phyloP scores from a whole-genome alignment of 164 flowering plant genomes.

The Malania oleifera region DNA sequence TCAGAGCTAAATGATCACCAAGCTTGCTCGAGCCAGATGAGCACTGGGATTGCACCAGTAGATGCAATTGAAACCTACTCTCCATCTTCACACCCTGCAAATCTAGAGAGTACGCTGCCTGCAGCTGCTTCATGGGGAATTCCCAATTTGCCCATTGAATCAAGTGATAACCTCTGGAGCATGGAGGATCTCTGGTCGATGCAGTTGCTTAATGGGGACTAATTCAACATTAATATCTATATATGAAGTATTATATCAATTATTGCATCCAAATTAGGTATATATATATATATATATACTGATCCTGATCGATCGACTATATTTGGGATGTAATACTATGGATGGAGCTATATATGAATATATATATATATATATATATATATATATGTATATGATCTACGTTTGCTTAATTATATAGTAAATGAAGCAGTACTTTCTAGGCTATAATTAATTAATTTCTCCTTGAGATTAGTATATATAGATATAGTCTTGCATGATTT shows the following conservation, averaged over 20 bases:
- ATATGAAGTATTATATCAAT: not conserved
- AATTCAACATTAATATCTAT: slow-evolving; percentile 2
- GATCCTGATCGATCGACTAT: no score
- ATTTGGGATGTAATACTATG: no score
- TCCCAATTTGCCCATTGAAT: slow-evolving; percentile 19
- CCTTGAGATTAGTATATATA: no score
- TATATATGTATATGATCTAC: no score
- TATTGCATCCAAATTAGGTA: not conserved
- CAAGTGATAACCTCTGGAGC: slow-evolving; percentile 48
- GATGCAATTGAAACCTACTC: slow-evolving; percentile 34
- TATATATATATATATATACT: slow-evolving; percentile 3
- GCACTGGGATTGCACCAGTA: not conserved
- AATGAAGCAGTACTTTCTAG: no score
- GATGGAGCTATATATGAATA: no score
- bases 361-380: no score
- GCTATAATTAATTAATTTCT: no score
- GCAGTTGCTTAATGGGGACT: slow-evolving; percentile 49
- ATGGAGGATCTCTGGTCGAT: slow-evolving; percentile 71
- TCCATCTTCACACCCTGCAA: slow-evolving; percentile 26
- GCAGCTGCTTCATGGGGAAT: not conserved
- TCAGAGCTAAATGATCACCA: slow-evolving; percentile 17
- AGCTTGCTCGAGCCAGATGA: slow-evolving; percentile 40
- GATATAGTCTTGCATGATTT: no score
- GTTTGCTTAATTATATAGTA: no score
- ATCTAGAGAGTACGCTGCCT: slow-evolving; percentile 19